These are phyloP conservation scores for Fomitopsis betulina DNA, from an alignment of 1,284 basidiomycete species.

Conservation along the genomic window DNA sequence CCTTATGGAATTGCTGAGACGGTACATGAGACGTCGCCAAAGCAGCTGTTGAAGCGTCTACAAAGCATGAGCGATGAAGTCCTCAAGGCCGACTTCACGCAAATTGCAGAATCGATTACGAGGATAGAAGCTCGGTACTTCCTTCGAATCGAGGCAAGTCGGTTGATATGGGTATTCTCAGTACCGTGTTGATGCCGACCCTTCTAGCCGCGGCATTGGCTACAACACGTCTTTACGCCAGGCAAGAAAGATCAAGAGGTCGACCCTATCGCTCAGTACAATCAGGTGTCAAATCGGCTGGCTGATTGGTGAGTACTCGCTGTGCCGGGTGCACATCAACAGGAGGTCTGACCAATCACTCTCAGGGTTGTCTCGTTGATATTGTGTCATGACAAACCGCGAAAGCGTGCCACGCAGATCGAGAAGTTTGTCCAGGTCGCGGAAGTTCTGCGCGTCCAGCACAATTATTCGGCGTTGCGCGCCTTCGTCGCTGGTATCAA, in stretches of 20 bases:
- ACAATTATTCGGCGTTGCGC: conserved; percentile 79
- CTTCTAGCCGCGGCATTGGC: conserved; percentile 72
- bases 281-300: conserved; percentile 68
- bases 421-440: conserved; percentile 78
- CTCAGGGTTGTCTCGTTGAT: conserved; percentile 69
- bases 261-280: conserved; percentile 67
- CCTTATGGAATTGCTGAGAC: conserved; percentile 1
- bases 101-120: conserved; percentile 78
- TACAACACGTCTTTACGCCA: conserved; percentile 65
- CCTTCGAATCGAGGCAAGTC: conserved; percentile 58
- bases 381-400: conserved; percentile 69
- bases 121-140: conserved; percentile 60
- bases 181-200: conserved; percentile 5
- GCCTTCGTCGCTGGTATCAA: conserved; percentile 84
- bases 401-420: conserved; percentile 62
- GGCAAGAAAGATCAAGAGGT: conserved; percentile 58
- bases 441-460: conserved; percentile 57
- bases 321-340: neutral
- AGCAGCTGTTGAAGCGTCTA: conserved; percentile 62
- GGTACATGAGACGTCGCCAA: conserved; percentile 28
- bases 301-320: conserved; percentile 58
- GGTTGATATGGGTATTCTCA: neutral
- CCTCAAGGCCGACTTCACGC: conserved; percentile 47
- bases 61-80: conserved; percentile 51
- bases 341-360: neutral